Percentiles rank a stretch among this genome's conserved stretches.
These are phyloP conservation scores for Boletus rex-veris DNA, from an alignment of 768 basidiomycete species.

Conservation along the genomic window DNA sequence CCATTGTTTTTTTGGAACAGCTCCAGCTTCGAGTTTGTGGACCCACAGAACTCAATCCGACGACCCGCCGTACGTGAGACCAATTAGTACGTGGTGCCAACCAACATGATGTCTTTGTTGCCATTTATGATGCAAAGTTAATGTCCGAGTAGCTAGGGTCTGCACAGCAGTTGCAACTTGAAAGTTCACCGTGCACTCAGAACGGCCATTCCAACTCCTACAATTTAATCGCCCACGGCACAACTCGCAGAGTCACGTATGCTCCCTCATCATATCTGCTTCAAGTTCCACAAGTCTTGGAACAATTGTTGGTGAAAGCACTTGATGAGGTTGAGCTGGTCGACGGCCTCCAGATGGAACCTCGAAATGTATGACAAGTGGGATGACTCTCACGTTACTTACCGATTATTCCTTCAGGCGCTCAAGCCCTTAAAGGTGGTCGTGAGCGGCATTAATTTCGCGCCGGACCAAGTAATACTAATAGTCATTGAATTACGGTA, in stretches of 20 bases:
- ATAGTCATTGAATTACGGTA: not conserved
- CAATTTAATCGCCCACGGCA: not conserved
- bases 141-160: not conserved
- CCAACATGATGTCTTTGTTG: not conserved
- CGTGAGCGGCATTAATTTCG: not conserved
- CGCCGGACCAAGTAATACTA: not conserved
- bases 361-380: too few species aligned
- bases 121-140: not conserved
- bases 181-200: not conserved
- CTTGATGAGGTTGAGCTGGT: not conserved
- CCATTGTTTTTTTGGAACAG: not conserved
- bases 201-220: not conserved
- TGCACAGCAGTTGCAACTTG: not conserved
- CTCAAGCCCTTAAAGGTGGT: not conserved
- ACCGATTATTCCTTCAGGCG: not conserved
- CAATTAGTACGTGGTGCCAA: conserved; percentile 2
- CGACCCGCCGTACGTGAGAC: not conserved
- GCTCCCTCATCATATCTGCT: too few species aligned
- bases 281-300: not conserved
- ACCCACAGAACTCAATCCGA: not conserved
- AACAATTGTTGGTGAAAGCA: not conserved
- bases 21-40: not conserved
- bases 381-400: not conserved
- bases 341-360: not conserved
- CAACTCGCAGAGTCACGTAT: not conserved